A percentile compares a stretch with the other conserved stretches of the same genome.
Conservation (phyloP, 78 protist species). For the Cavenderia fasciculata region DNA sequence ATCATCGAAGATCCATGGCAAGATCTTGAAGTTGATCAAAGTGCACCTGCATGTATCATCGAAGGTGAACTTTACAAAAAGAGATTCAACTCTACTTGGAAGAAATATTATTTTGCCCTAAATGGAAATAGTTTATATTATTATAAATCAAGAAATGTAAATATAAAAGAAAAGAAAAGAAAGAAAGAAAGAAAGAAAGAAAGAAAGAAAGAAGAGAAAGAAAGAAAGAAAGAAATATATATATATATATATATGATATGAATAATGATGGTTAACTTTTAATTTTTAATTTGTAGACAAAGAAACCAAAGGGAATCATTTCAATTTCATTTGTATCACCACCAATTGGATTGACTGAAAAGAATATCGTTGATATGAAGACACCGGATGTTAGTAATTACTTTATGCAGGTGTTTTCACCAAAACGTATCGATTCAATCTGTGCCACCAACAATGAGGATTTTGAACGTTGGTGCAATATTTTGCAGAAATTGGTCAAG, state of each 20-base stretch:
- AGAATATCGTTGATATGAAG: slow-evolving; percentile 55
- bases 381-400: slow-evolving; percentile 45
- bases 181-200: no score
- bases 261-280: no score
- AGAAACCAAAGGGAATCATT: slow-evolving; percentile 68
- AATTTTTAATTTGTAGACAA: slow-evolving; percentile 12
- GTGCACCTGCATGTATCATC: not conserved
- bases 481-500: slow-evolving; percentile 25
- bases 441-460: slow-evolving; percentile 59
- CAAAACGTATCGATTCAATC: slow-evolving; percentile 49
- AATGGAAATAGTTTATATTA: slow-evolving; percentile 57
- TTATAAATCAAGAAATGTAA: slow-evolving; percentile 18
- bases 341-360: slow-evolving; percentile 40
- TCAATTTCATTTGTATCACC: slow-evolving; percentile 68
- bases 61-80: slow-evolving; percentile 65
- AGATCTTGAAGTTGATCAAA: not conserved
- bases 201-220: no score
- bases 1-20: slow-evolving; percentile 44
- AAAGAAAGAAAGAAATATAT: no score
- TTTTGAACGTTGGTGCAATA: slow-evolving; percentile 49
- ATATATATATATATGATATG: no score
- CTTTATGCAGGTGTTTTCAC: slow-evolving; percentile 35
- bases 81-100: slow-evolving; percentile 62
- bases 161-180: no score
- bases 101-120: slow-evolving; percentile 55